These are phyloP conservation scores for Globisporangium nagaii DNA, from an alignment of 352 stramenopile species.

Conservation along the genomic window DNA sequence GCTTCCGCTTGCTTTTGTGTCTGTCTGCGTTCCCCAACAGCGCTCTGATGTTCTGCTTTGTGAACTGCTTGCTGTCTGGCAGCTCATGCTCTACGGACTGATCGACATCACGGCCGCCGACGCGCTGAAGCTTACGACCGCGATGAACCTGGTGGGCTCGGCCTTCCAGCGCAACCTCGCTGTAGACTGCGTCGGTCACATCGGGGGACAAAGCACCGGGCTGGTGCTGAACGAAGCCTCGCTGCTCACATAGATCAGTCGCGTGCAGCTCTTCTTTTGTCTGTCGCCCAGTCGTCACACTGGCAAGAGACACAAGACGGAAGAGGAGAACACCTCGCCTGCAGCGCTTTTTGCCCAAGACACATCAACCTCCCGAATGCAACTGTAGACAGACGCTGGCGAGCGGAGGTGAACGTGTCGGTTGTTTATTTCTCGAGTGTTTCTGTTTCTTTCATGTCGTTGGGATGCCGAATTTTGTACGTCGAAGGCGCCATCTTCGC, in stretches of 20 bases:
- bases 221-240: constrained; percentile 45
- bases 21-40: neutral
- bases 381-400: neutral
- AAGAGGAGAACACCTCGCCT: neutral
- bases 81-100: constrained; percentile 63
- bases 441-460: neutral
- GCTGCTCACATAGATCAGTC: constrained; percentile 13
- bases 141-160: constrained; percentile 49
- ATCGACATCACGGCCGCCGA: constrained; percentile 54
- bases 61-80: constrained; percentile 1
- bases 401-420: neutral
- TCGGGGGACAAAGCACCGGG: constrained; percentile 58
- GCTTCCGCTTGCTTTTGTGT: neutral
- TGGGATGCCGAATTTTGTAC: constrained; percentile 1
- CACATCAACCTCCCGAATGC: neutral
- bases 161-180: constrained; percentile 51
- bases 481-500: neutral
- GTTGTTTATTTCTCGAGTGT: constrained; percentile 1
- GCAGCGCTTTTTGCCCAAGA: neutral
- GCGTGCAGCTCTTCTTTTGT: neutral
- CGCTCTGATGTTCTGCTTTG: neutral
- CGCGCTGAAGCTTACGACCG: constrained; percentile 62
- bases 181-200: constrained; percentile 74
- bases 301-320: neutral
- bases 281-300: neutral